Evolutionary conservation across 2,329 filamentous ascomycete species (phyloP).

Genomic region (Verruconis gallopava): DNA sequence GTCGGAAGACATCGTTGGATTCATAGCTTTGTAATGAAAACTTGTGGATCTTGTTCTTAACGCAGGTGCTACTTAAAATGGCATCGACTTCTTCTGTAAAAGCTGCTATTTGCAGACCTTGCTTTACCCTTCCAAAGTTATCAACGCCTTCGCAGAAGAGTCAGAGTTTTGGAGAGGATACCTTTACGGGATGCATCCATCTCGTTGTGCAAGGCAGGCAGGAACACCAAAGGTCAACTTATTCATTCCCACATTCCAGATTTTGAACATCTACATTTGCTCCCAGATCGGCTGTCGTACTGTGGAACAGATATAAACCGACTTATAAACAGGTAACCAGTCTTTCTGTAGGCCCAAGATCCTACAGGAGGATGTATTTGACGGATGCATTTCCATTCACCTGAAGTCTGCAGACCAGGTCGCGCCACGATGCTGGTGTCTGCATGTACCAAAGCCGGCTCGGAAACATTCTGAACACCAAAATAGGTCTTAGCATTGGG

Average conservation of each 20-base stretch:
- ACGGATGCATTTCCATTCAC: not conserved
- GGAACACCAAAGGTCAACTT: conserved; percentile 17
- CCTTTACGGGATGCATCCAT: conserved; percentile 16
- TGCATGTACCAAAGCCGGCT: not conserved
- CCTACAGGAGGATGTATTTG: not conserved
- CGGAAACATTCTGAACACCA: not conserved
- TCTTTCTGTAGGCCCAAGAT: not conserved
- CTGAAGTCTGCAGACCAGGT: not conserved
- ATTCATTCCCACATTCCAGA: conserved; percentile 13
- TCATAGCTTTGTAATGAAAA: no score
- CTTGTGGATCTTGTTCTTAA: not conserved
- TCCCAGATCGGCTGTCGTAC: not conserved
- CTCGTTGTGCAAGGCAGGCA: conserved; percentile 16
- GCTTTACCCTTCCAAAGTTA: conserved; percentile 11
- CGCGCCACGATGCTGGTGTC: not conserved
- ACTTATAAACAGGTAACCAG: not conserved
- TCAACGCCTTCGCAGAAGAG: conserved; percentile 14
- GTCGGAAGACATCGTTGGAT: no score
- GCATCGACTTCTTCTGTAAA: conserved; percentile 16
- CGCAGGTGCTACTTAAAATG: conserved; percentile 19
- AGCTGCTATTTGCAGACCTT: conserved; percentile 12
- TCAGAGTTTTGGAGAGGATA: no score
- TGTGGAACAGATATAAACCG: conserved; percentile 12
- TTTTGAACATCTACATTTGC: not conserved
- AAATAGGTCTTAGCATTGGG: conserved; percentile 9